Evolutionary conservation across 306 rosid genomes (phyloP).

Genomic region (Fragaria iinumae): DNA sequence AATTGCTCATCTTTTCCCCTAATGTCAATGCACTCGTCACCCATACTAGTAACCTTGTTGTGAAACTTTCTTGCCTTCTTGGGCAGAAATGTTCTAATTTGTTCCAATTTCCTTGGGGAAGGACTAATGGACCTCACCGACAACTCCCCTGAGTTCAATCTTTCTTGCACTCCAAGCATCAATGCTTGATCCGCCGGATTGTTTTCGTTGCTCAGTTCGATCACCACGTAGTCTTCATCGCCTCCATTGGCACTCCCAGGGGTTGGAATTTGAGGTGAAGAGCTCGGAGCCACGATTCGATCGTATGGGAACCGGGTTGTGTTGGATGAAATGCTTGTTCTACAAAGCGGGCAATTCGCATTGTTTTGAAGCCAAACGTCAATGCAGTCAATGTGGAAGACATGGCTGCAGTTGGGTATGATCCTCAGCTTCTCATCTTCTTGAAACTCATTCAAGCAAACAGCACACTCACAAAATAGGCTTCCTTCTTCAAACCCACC

Average conservation of each 20-base stretch:
- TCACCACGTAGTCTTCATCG: conserved; percentile 69
- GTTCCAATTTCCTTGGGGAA: conserved; percentile 42
- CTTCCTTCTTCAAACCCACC: conserved; percentile 20
- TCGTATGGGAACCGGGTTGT: conserved; percentile 40
- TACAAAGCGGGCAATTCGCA: conserved; percentile 96
- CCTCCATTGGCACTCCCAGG: conserved; percentile 33
- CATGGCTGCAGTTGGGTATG: conserved; percentile 78
- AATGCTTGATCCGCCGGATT: conserved; percentile 25
- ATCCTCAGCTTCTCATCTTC: conserved; percentile 74
- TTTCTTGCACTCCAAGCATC: conserved; percentile 33
- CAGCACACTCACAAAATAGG: conserved; percentile 66
- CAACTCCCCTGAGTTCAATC: conserved; percentile 33
- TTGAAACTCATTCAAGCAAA: conserved; percentile 79
- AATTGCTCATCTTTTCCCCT: conserved; percentile 78
- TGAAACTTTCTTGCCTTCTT: conserved; percentile 51
- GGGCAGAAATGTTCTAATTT: conserved; percentile 19
- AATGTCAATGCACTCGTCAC: conserved; percentile 79
- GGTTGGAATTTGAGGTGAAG: conserved; percentile 39
- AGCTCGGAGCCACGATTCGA: conserved; percentile 41
- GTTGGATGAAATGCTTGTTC: conserved; percentile 60
- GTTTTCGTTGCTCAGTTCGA: conserved; percentile 52
- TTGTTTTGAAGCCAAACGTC: conserved; percentile 90
- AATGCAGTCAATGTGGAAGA: conserved; percentile 90
- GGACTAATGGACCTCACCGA: conserved; percentile 34
- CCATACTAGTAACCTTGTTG: conserved; percentile 73